Conservation (phyloP, 257 asterid species). For the Solanum sejunctum region DNA sequence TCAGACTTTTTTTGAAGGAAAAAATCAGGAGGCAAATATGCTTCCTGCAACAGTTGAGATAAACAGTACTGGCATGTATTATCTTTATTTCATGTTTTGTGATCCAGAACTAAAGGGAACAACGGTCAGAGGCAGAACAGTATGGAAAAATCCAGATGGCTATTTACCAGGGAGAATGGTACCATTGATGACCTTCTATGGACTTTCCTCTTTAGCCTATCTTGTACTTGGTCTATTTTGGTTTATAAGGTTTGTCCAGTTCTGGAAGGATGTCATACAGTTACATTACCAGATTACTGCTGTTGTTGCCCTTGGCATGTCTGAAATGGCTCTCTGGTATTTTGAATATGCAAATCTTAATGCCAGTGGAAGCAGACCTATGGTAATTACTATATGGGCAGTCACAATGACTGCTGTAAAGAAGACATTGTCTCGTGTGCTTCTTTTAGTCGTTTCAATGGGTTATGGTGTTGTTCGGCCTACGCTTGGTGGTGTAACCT, state of each 20-base stretch:
- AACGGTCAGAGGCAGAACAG: slow-evolving; percentile 18
- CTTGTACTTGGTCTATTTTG: slow-evolving; percentile 26
- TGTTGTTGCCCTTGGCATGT: slow-evolving; percentile 33
- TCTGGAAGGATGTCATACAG: slow-evolving; percentile 23
- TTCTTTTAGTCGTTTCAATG: slow-evolving; percentile 32
- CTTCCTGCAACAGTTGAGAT: slow-evolving; percentile 7
- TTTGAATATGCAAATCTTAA: slow-evolving; percentile 29
- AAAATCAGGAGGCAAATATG: slow-evolving; percentile 18
- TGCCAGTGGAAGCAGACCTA: slow-evolving; percentile 24
- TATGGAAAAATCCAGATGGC: slow-evolving; percentile 31
- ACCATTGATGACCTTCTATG: slow-evolving; percentile 23
- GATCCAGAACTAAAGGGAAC: slow-evolving; percentile 27
- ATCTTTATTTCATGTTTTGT: slow-evolving; percentile 27
- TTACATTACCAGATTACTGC: slow-evolving; percentile 27
- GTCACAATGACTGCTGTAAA: slow-evolving; percentile 22
- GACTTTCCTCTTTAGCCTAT: slow-evolving; percentile 25
- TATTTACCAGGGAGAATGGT: slow-evolving; percentile 33
- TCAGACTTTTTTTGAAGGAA: slow-evolving; percentile 19
- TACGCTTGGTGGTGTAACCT: slow-evolving; percentile 19
- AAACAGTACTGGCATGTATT: slow-evolving; percentile 26
- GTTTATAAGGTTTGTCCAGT: slow-evolving; percentile 18
- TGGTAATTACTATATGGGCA: slow-evolving; percentile 25
- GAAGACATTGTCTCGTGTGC: slow-evolving; percentile 22
- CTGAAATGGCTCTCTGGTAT: slow-evolving; percentile 34
- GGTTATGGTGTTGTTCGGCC: slow-evolving; percentile 30